Evolutionary conservation across 805 yeast species (phyloP), one percentile per base, ranked within the genome.

Genomic region (Cyberlindnera galapagoensis): DNA sequence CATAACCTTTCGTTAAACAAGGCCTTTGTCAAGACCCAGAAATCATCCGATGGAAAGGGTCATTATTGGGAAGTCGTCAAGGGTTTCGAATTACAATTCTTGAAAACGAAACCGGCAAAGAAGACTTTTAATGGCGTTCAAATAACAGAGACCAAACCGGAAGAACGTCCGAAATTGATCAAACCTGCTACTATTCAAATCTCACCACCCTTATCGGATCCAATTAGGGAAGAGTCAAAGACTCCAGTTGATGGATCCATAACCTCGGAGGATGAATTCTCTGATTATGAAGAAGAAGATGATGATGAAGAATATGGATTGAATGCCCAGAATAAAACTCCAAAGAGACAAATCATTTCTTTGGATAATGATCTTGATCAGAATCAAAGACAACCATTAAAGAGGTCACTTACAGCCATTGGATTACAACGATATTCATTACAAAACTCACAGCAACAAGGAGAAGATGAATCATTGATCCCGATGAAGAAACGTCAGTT

Each of bases 1-100:
- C 98, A 90, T 59, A 90, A 92, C 46, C 64, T 90, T 19, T 86
- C 96, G 9, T 68, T 90, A 47, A 92, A 90, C 59, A 92, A 92
- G 53, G 95, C 97, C 0, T 90, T 90, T 53, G 69, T 81, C 30
- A 90, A 90, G 59, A 80, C 92, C 15, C 95, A 84, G 44, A 81
- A 88, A 55, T 88, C 96, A 9, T 80, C 82, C 45, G 94, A 82
- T 60, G 87, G 90, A 7, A 83, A 83, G 54, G 72, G 71, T 14
- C 95, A 88, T 60, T 90, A 80, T 57, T 90, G 98, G 98, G 76
- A 80, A 46, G 82, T 90, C 31, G 83, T 79, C 40, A 64, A 72
- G n/a, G 95, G 94, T 5, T 74, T 67, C 50, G 96, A 88, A 55
- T 73, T 74, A 45, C 82, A 79, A 53, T 90, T 90, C 48, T 67